Conservation (phyloP, 1,284 basidiomycete genomes). For the Fomitopsis pinicola region DNA sequence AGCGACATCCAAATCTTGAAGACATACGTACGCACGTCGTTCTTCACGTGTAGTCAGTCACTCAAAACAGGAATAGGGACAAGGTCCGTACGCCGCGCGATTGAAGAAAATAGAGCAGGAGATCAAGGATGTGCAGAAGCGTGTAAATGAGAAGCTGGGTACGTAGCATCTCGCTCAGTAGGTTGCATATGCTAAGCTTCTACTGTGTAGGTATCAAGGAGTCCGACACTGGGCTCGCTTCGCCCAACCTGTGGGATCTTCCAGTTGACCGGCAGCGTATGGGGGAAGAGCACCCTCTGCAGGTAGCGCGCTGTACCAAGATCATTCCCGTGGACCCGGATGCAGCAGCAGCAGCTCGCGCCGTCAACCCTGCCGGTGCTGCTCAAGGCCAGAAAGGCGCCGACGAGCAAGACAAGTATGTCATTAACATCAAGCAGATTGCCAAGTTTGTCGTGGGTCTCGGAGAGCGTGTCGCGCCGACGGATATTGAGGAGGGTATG, state of each 20-base stretch:
- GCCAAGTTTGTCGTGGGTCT: conserved; percentile 99
- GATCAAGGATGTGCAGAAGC: conserved; percentile 95
- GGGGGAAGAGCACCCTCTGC: conserved; percentile 89
- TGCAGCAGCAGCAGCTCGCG: conserved; percentile 67
- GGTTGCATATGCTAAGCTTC: conserved; percentile 1
- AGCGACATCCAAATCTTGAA: conserved; percentile 99
- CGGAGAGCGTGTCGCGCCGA: conserved; percentile 94
- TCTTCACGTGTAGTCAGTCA: conserved; percentile 1
- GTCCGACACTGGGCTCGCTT: conserved; percentile 95
- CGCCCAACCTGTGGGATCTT: conserved; percentile 96
- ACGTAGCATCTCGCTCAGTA: conserved; percentile 15
- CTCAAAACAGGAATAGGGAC: conserved; percentile 59
- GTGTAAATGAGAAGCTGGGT: conserved; percentile 96
- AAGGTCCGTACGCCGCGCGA: conserved; percentile 92
- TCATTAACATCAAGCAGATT: conserved; percentile 99
- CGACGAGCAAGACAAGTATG: conserved; percentile 98
- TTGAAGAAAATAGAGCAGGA: conserved; percentile 91
- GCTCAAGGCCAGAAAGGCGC: conserved; percentile 83
- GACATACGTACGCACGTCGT: conserved; percentile 71
- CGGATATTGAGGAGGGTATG: conserved; percentile 99
- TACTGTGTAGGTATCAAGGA: conserved; percentile 81
- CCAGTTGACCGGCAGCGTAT: conserved; percentile 86
- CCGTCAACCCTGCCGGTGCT: conserved; percentile 72
- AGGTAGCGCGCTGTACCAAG: conserved; percentile 98
- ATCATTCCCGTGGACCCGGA: conserved; percentile 85